Base-by-base conservation (phyloP, 139 green algal genomes). In the Trebouxia sp. region DNA sequence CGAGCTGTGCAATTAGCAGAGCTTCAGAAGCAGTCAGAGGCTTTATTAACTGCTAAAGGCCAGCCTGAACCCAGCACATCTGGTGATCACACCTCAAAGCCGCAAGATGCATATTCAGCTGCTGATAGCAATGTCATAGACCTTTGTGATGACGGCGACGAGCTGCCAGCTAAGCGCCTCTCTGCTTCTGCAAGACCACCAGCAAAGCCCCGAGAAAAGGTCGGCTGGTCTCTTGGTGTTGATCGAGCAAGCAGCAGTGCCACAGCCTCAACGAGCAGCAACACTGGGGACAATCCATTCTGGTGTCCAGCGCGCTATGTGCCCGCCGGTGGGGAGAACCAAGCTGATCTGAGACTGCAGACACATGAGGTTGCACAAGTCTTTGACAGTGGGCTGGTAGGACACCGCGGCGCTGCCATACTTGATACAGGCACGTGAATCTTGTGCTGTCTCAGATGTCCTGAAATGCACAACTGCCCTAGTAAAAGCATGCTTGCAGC, bases 241-340 rank as follows among this genome's bases (percentile, higher is more conserved):
- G 35, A 15, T n/a, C 12, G 35, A 42, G 32, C 32, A 72, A 72
- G 12, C n/a, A 45, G 32, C 28, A 22, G 35, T 22, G 37, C 8
- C 37, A 42, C 69, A 55, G 69, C 41, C 24, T 15, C 69, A n/a
- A 35, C 69, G 10, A 37, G 39, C 22, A 53, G 41, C 24, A 43
- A 5, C 42, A 55, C n/a, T 41, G 42, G 26, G 24, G 69, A 39
- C 24, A 79, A 79, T 42, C 72, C 72, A 24, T 79, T 79, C 28
- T 65, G 43, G 30, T 28, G 20, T 17, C 72, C 72, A 65, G 72
- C 72, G n/a, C 45, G 45, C 17, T 83, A 83, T 50, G 66, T 83
- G 35, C 78, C 78, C 12, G 24, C 30, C 20, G 55, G 58, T 20
- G 47, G 45, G n/a, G 43, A 78, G 45, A 45, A 17, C 22, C 42